These are phyloP conservation scores for Allium sativum DNA, from an alignment of 106 monocot species.

Conservation along the genomic window DNA sequence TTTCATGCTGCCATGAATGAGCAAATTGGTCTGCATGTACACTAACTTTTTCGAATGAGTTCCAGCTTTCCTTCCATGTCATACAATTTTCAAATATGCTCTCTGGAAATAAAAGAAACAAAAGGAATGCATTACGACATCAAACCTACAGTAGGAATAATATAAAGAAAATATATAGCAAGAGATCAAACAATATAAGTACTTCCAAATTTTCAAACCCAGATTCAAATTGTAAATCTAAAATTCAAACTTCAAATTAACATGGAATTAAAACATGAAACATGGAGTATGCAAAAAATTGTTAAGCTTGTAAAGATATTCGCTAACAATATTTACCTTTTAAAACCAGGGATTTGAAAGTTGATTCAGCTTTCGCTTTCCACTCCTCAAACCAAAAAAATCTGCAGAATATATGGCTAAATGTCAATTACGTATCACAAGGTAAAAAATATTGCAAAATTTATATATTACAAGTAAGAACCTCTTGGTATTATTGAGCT, in stretches of 20 bases:
- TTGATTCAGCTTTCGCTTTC: slow-evolving; percentile 34
- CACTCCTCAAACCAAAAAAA: slow-evolving; percentile 46
- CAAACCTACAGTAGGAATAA: no score
- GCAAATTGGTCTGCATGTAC: slow-evolving; percentile 42
- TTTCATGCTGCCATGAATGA: slow-evolving; percentile 44
- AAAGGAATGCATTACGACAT: not conserved
- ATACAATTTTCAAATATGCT: slow-evolving; percentile 11
- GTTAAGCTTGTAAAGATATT: no score
- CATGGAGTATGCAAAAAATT: no score
- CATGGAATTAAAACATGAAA: no score
- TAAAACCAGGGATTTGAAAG: slow-evolving; percentile 4
- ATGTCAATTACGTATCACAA: not conserved
- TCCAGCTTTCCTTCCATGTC: slow-evolving; percentile 53
- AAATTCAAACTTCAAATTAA: no score
- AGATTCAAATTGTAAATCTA: no score
- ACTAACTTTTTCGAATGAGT: slow-evolving; percentile 47
- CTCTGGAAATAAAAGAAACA: slow-evolving; percentile 8
- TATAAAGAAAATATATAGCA: no score
- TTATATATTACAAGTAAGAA: slow-evolving; percentile 7
- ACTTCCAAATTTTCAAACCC: no score
- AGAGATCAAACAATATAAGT: not conserved
- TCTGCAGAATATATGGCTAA: slow-evolving; percentile 22
- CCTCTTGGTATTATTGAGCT: slow-evolving; percentile 42
- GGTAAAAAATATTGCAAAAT: not conserved
- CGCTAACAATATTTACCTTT: no score